These are phyloP conservation scores for Fonsecaea pedrosoi DNA, from an alignment of 2,329 filamentous ascomycete species.

Conservation along the genomic window DNA sequence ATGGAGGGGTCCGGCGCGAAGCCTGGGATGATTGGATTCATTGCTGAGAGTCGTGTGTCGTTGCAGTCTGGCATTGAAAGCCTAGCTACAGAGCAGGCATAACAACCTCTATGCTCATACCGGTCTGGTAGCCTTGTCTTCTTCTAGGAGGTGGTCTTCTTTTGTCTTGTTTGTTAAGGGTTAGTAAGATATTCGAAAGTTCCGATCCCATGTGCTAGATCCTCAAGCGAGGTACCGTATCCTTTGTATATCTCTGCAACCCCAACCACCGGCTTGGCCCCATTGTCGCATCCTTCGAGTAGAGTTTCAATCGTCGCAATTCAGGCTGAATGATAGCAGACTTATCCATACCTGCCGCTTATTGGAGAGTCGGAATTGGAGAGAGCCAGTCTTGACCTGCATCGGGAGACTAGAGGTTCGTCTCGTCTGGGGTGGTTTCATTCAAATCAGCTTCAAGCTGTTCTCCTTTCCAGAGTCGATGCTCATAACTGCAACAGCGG, in stretches of 20 bases:
- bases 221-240: background rate
- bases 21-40: slow-evolving; percentile 63
- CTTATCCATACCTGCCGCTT: background rate
- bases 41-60: background rate
- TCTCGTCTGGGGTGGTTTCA: background rate
- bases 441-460: background rate
- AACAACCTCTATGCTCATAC: background rate
- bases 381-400: background rate
- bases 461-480: background rate
- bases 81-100: background rate
- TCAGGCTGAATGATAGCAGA: background rate
- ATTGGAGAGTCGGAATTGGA: background rate
- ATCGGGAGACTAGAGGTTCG: background rate
- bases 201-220: background rate
- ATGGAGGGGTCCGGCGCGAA: slow-evolving; percentile 70
- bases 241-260: background rate
- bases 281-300: background rate
- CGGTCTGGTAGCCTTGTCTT: background rate
- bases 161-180: background rate
- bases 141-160: background rate
- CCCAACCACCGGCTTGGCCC: background rate
- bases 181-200: background rate
- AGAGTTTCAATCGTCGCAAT: background rate
- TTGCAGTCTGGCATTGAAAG: background rate
- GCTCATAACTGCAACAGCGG: background rate